Evolutionary conservation across 192 early-diverging fungal species (phyloP).

Genomic region (Mortierella antarctica): DNA sequence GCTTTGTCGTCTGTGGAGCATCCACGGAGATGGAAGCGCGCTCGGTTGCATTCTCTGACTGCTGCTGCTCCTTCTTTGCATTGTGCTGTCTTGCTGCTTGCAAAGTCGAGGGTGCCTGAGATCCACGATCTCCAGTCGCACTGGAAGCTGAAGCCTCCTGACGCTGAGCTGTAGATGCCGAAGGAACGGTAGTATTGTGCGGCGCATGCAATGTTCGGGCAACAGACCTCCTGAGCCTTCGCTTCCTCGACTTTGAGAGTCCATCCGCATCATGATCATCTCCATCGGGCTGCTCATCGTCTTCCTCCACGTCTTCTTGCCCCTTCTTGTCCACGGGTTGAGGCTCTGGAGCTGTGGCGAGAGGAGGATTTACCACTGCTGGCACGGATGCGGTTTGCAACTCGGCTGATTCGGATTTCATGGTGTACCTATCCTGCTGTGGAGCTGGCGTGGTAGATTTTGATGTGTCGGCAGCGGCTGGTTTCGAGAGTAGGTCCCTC

Average conservation of each 20-base stretch:
- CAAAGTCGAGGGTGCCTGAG: too few relatives aligned
- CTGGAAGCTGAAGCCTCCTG: too few relatives aligned
- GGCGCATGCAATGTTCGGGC: not conserved
- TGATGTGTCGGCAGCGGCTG: not conserved
- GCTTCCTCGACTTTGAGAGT: conserved; percentile 12
- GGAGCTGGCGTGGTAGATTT: not conserved
- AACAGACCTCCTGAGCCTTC: not conserved
- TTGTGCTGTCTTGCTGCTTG: not conserved
- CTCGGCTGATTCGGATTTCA: not conserved
- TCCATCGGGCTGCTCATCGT: not conserved
- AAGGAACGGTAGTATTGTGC: not conserved
- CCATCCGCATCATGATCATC: conserved; percentile 5
- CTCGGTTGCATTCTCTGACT: too few relatives aligned
- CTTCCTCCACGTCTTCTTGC: not conserved
- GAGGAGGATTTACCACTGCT: not conserved
- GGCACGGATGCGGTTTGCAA: not conserved
- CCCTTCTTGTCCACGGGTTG: not conserved
- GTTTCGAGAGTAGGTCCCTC: conserved; percentile 3
- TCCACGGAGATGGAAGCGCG: too few relatives aligned
- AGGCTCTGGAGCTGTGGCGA: too few relatives aligned
- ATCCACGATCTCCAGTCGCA: too few relatives aligned
- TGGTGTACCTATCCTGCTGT: not conserved
- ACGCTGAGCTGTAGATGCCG: not conserved
- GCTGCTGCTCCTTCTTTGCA: too few relatives aligned
- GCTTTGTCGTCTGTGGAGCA: not conserved